Evolutionary conservation across 2,329 filamentous ascomycete genomes (phyloP).

Genomic region (Pyrenophora graminea): DNA sequence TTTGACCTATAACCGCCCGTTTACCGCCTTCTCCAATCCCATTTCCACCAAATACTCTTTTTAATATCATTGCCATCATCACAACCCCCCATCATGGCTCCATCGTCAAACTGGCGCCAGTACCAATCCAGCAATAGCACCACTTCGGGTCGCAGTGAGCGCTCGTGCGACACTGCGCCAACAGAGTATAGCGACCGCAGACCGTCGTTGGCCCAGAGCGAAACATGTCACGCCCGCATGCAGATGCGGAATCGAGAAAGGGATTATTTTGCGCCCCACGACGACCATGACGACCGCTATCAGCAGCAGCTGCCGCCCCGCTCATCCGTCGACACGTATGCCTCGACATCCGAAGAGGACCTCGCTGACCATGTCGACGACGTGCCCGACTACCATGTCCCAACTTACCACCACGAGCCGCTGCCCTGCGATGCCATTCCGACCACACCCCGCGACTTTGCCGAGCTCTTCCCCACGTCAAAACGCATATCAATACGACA

Average conservation of each 20-base stretch:
- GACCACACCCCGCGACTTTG: slow-evolving; percentile 81
- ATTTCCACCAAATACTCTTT: slow-evolving; percentile 3
- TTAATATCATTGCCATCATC: slow-evolving; percentile 14
- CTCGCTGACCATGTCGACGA: slow-evolving; percentile 52
- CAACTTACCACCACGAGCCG: slow-evolving; percentile 64
- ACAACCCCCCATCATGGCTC: slow-evolving; percentile 35
- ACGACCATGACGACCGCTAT: slow-evolving; percentile 19
- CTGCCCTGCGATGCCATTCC: slow-evolving; percentile 70
- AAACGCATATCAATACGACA: slow-evolving; percentile 82
- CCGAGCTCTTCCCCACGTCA: slow-evolving; percentile 81
- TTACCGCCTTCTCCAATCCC: slow-evolving; percentile 8
- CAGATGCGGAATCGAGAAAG: slow-evolving; percentile 29
- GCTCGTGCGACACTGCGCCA: slow-evolving; percentile 41
- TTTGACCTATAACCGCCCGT: slow-evolving; percentile 16
- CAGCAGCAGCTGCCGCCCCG: slow-evolving; percentile 39
- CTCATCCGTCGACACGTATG: slow-evolving; percentile 77
- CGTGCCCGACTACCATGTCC: slow-evolving; percentile 59
- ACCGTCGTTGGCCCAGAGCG: slow-evolving; percentile 35
- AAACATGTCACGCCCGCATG: slow-evolving; percentile 38
- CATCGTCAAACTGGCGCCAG: slow-evolving; percentile 38
- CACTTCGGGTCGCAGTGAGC: slow-evolving; percentile 27
- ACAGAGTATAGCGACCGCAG: slow-evolving; percentile 42
- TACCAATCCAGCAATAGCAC: slow-evolving; percentile 41
- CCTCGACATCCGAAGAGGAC: slow-evolving; percentile 72
- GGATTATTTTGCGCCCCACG: slow-evolving; percentile 28